Conservation (phyloP, 2,329 filamentous ascomycete genomes). For the Ilyonectria sp. region DNA sequence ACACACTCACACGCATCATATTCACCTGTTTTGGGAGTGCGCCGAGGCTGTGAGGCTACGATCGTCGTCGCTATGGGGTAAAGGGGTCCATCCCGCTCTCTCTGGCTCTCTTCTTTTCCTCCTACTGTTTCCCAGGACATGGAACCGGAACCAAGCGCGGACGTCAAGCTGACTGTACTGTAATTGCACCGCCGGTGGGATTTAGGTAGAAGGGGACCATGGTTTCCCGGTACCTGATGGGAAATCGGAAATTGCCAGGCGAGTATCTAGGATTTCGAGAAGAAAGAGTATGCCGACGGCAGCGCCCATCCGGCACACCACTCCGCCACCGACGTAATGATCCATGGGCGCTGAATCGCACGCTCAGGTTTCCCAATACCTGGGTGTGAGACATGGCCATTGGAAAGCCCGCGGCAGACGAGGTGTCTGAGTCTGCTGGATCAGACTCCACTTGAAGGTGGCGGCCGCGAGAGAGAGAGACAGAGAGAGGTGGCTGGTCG, state of each 20-base stretch:
- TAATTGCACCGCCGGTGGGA: constrained; percentile 6
- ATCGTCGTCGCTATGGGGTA: constrained; percentile 23
- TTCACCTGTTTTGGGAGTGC: constrained; percentile 28
- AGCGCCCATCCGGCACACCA: constrained; percentile 40
- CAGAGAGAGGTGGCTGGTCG: constrained; percentile 32
- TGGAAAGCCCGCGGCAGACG: constrained; percentile 31
- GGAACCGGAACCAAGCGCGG: constrained; percentile 27
- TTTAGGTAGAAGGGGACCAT: constrained; percentile 17
- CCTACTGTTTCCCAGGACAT: constrained; percentile 33
- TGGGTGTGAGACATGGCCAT: constrained; percentile 37
- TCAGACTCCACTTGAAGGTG: constrained; percentile 27
- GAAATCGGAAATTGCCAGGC: constrained; percentile 31
- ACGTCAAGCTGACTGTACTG: constrained; percentile 33
- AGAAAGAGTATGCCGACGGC: constrained; percentile 47
- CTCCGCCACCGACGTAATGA: constrained; percentile 49
- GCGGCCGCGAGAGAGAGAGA: constrained; percentile 22
- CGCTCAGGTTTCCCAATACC: constrained; percentile 32
- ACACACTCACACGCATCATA: constrained; percentile 17
- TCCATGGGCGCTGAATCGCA: constrained; percentile 39
- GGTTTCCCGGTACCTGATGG: constrained; percentile 21
- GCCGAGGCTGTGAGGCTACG: constrained; percentile 23
- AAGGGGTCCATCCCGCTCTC: not conserved
- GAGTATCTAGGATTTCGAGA: constrained; percentile 23
- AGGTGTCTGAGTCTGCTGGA: constrained; percentile 23
- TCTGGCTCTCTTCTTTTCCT: constrained; percentile 26